Evolutionary conservation across 2,329 filamentous ascomycete genomes (phyloP).

Genomic region (Fusarium ramigenum): DNA sequence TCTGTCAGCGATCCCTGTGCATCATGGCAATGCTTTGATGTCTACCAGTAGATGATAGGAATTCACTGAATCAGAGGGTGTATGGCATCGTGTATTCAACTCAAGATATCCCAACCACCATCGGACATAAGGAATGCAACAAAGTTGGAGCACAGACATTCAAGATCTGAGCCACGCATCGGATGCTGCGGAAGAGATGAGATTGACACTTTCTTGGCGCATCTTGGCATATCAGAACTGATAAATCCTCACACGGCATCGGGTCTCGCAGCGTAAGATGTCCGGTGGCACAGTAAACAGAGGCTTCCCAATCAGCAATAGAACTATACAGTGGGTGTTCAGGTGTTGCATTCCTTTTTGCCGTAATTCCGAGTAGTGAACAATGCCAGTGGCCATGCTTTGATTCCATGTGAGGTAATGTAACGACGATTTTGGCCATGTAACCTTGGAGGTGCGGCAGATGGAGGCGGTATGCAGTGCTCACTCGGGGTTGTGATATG

Average conservation of each 20-base stretch:
- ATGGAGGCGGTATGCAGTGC: background rate
- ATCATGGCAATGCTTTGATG: background rate
- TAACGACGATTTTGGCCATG: background rate
- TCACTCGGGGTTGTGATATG: background rate
- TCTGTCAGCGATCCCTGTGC: accelerated
- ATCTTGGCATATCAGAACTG: background rate
- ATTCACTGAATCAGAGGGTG: background rate
- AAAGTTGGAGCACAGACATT: background rate
- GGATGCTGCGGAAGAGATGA: constrained; percentile 8
- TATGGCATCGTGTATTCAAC: background rate
- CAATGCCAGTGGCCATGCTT: background rate
- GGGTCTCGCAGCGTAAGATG: background rate
- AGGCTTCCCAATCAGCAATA: background rate
- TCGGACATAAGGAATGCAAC: background rate
- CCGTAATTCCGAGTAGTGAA: background rate
- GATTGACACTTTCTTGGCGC: constrained; percentile 2
- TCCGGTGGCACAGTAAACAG: background rate
- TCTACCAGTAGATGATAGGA: too few species aligned
- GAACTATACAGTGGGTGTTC: background rate
- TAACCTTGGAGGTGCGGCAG: background rate
- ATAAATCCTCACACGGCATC: background rate
- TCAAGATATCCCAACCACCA: background rate
- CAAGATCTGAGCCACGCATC: background rate
- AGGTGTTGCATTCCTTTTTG: background rate
- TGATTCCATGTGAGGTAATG: background rate